phyloP scores from a whole-genome alignment of 768 basidiomycete genomes.

The Hydnomerulius pinastri region DNA sequence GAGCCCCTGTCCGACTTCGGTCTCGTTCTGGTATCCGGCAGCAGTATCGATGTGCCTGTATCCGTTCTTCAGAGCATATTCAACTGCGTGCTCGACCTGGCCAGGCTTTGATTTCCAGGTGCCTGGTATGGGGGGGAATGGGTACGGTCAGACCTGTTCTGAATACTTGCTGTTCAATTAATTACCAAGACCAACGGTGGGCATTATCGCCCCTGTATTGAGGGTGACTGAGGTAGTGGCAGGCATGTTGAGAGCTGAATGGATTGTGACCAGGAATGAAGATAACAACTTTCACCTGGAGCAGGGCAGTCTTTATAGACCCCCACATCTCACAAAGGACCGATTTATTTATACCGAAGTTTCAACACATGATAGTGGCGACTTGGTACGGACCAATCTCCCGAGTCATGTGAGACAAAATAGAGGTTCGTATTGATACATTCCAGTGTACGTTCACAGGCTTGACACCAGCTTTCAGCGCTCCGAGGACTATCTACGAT shows the following conservation, averaged over 20 bases:
- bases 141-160: background rate
- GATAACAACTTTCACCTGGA: background rate
- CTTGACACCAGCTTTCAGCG: background rate
- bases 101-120: slow-evolving; percentile 80
- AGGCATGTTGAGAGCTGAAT: slow-evolving; percentile 45
- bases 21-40: slow-evolving; percentile 70
- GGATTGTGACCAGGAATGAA: too few relatives aligned
- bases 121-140: slow-evolving; percentile 38
- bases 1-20: slow-evolving; percentile 82
- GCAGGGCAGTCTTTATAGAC: slow-evolving; percentile 3
- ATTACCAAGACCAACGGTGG: slow-evolving; percentile 67
- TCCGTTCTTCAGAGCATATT: slow-evolving; percentile 69
- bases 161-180: background rate
- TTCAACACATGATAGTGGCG: slow-evolving; percentile 1
- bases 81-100: slow-evolving; percentile 72
- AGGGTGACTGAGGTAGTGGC: slow-evolving; percentile 53
- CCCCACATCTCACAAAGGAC: background rate
- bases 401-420: background rate
- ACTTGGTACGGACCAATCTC: slow-evolving; percentile 2
- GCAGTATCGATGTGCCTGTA: slow-evolving; percentile 78
- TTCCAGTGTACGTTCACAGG: slow-evolving; percentile 2
- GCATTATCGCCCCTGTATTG: slow-evolving; percentile 79
- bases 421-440: slow-evolving; percentile 1
- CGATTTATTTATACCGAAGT: slow-evolving; percentile 5
- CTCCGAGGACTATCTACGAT: background rate